Base-by-base conservation (phyloP, 208 protist species). In the Crithidia sp. region DNA sequence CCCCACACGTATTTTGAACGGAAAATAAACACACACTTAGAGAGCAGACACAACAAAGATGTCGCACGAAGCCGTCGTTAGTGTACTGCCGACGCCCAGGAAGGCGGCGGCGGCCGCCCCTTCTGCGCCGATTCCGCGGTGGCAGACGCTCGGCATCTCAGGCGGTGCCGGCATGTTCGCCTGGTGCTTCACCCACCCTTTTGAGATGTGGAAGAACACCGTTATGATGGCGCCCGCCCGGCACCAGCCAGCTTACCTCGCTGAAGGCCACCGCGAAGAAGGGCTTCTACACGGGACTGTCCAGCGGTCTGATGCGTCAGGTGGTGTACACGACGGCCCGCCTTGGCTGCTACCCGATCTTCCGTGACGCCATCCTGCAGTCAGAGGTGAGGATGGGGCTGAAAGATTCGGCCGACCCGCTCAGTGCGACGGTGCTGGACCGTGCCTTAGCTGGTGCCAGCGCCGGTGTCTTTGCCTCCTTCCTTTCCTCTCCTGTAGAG, bases 171-270 rank as follows among this genome's bases (percentile, higher is more conserved):
- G 95, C 62, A 88, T 94, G 72, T 85, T 96, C 71, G 95, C 79
- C 3, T 98, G 95, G 95, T 79, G 81, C 79, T 91, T 98, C 71
- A 81, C 93, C 12, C 95, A 98, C 63, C 95, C 95, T 14, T 97
- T 97, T 71, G 93, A 98, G 80, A 97, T 96, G 88, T 92, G 95
- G 88, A 96, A 96, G 79, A 96, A 97, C 78, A 95, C 89, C n/a
- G 87, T 96, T 41, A 95, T 93, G 88, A 96, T 74, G 76, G 67
- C 89, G 6, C 80, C 86, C 0, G n/a, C 69, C 68, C 16, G 88
- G 88, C 66, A 82, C 71, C 16, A 86, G 76, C 55, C 83, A 90
- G 81, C 45, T 81, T 56, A 82, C 84, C 0, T 79, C 71, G 41
- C 83, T 91, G 43, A 67, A 63, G 45, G 77, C 68, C 3, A 93